Evolutionary conservation across 129 eudicot genomes (phyloP).

Genomic region (Flaveria brownii): DNA sequence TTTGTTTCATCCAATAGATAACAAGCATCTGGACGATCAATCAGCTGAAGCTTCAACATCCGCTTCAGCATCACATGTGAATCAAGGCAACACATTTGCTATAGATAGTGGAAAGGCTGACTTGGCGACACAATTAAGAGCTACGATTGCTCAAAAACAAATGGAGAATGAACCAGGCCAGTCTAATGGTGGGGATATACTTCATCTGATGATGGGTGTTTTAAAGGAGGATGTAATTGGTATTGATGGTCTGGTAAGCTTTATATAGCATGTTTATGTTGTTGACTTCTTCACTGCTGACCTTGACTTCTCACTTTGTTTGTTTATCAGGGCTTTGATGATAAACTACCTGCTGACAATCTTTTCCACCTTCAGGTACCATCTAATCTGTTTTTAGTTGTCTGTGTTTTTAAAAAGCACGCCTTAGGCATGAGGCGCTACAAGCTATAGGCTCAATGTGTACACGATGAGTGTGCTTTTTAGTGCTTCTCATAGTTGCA

Average conservation of each 20-base stretch:
- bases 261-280: constrained; percentile 16
- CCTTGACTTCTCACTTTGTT: constrained; percentile 17
- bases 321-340: constrained; percentile 84
- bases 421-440: background rate
- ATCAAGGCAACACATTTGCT: constrained; percentile 40
- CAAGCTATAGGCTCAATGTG: background rate
- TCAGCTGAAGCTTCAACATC: constrained; percentile 79
- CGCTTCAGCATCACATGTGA: constrained; percentile 59
- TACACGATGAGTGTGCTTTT: background rate
- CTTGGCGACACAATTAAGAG: constrained; percentile 78
- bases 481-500: background rate
- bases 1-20: constrained; percentile 71
- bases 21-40: constrained; percentile 45
- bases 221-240: constrained; percentile 81
- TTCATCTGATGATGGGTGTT: constrained; percentile 88
- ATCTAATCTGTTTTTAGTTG: background rate
- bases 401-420: background rate
- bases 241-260: constrained; percentile 79
- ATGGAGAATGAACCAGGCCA: constrained; percentile 75
- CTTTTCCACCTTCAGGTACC: constrained; percentile 84
- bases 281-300: constrained; percentile 21
- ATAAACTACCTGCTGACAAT: constrained; percentile 86
- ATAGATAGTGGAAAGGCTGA: constrained; percentile 63
- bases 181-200: constrained; percentile 72
- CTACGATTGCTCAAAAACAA: constrained; percentile 87